Conservation (phyloP, 163 green algal species). For the Chlamydomonas reinhardtii region DNA sequence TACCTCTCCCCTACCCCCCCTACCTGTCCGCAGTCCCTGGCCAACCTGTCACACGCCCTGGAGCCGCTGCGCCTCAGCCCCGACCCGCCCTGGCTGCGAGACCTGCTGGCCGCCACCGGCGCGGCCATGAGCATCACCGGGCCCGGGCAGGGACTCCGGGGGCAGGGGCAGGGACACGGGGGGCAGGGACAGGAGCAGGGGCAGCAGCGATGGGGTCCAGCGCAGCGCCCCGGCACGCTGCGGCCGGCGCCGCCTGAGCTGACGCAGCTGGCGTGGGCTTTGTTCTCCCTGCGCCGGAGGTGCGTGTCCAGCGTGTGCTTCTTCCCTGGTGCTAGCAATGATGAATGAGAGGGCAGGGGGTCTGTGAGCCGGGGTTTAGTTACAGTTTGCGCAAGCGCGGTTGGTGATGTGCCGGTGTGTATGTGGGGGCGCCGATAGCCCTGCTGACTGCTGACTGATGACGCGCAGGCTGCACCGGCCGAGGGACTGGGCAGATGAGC, state of each 20-base stretch:
- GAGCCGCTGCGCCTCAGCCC: slow-evolving; percentile 21
- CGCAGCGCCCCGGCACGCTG: too few relatives aligned
- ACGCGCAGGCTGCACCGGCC: slow-evolving; percentile 12
- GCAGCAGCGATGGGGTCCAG: neutral
- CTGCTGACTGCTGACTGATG: too few relatives aligned
- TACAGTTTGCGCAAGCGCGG: too few relatives aligned
- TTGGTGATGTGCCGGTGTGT: too few relatives aligned
- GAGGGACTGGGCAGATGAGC: slow-evolving; percentile 3
- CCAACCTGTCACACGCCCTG: slow-evolving; percentile 32
- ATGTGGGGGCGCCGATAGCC: too few relatives aligned
- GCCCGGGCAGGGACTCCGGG: neutral
- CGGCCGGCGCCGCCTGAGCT: slow-evolving; percentile 14
- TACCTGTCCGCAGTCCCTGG: slow-evolving; percentile 18
- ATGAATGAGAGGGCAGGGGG: too few relatives aligned
- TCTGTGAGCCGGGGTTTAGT: too few relatives aligned
- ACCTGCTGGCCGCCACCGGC: slow-evolving; percentile 29
- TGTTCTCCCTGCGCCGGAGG: neutral
- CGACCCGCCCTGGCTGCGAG: slow-evolving; percentile 22
- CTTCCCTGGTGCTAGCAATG: too few relatives aligned
- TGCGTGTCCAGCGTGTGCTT: neutral
- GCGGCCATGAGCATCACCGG: neutral
- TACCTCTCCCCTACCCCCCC: too few relatives aligned
- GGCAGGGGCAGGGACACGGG: neutral
- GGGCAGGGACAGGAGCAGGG: neutral
- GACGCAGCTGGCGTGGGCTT: slow-evolving; percentile 38